Base-by-base conservation (phyloP, 2,329 filamentous ascomycete species). In the Fusarium oligoseptatum region DNA sequence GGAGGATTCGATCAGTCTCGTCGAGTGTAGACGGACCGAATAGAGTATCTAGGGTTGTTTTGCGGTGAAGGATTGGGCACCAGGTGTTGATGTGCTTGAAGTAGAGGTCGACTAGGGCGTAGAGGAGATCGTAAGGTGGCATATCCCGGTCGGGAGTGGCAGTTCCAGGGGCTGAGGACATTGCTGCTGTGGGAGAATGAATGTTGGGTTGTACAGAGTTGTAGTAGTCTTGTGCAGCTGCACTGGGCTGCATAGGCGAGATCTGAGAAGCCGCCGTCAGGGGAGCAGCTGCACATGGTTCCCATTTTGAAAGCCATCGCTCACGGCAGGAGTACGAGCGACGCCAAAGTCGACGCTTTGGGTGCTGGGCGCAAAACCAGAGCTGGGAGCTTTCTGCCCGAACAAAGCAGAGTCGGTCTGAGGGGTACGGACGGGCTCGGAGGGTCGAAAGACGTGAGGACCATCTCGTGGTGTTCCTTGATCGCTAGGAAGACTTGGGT, bases 21-120 rank as follows among this genome's bases (percentile, higher is more conserved):
- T 95, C 93, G 2, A 97, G 85, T 2, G 92, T 90, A 0, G 92
- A 90, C 1, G 92, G 90, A 0, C 94, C 94, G 76, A 98, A 98
- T 0, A 98, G 87, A 0, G 92, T 91, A 76, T 97, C 94, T 10
- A 98, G 83, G 0, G 95, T 97, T 5, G 93, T 92, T 78, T 94
- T 92, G 24, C 94, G 91, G 82, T 98, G 94, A n/a, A 98, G 86
- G 27, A 98, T 97, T 0, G 95, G 95, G 80, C 95, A 97, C 92
- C 93, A 95, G 0, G 92, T 93, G 78, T 95, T 94, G 80, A 95
- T 90, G 78, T 95, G 91, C 72, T 94, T 93, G 78, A 95, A 95
- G 80, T 94, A 95, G 1, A 95, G 86, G 76, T 95, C 93, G 8
- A 93, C 92, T 12, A 95, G 83, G 3, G 91, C 88, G 77, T 94